Evolutionary conservation across 2,329 filamentous ascomycete species (phyloP), one percentile per base, ranked within the genome.

Genomic region (Alternaria sp.): DNA sequence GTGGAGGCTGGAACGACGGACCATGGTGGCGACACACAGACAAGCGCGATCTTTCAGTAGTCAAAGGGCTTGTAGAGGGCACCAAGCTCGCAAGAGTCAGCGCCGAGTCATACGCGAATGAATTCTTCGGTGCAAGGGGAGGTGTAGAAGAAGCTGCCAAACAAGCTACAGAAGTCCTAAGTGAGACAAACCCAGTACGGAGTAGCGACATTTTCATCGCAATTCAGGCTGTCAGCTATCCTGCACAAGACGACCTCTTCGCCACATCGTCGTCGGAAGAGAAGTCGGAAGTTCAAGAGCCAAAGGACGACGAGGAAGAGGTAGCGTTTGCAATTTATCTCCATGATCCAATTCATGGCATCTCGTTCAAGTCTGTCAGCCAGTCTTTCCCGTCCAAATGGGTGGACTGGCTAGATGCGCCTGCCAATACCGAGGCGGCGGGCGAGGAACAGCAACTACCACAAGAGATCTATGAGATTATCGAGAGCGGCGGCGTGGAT

Each of bases 181-280:
- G 88, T 79, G 92, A 96, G 77, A 87, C 85, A 42, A 98, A 97
- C 77, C 94, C 95, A 0, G 93, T 96, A 12, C 88, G 95, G 58
- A 96, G 91, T 74, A 96, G 92, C 60, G 93, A 99, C 76, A 91
- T 99, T 64, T 99, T 99, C 85, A 85, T 99, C 32, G 88, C 94
- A n/a, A 89, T 99, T 34, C 95, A 99, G 81, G 93, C 95, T 9
- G 88, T 98, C 71, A 85, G 83, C 52, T 86, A 91, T 64, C 84
- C 88, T 8, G 82, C 82, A 1, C 88, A 91, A 62, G 81, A 84
- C 57, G 86, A 88, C 1, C 82, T 96, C 1, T 97, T 97, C 75
- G 72, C 81, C 80, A 81, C 88, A 67, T 75, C 74, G 26, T 67
- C 69, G 59, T 82, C 86, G 57, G 85, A 86, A 64, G 85, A 88